Percentiles rank a stretch among this genome's conserved stretches.
Evolutionary conservation across 73 alveolate species (phyloP).

Genomic region (Tetrahymena malaccensis): DNA sequence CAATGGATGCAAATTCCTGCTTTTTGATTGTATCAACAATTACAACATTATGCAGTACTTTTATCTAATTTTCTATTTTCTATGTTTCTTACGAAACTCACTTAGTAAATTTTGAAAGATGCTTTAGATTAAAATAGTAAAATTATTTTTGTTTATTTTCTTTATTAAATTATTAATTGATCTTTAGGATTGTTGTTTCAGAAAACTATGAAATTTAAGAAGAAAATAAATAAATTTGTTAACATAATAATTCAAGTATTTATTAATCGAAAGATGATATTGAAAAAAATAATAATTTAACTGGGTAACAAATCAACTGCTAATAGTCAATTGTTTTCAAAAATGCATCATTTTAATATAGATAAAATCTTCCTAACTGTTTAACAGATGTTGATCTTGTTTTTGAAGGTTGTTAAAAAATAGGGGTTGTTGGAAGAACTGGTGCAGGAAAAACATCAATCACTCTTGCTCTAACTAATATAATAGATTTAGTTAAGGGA

Average conservation of each 20-base stretch:
- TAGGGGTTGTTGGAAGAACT: slow-evolving; percentile 89
- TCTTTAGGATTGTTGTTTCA: not conserved
- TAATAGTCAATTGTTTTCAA: not conserved
- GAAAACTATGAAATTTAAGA: not conserved
- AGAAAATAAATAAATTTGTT: not conserved
- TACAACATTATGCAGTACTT: not conserved
- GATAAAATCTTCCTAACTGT: not conserved
- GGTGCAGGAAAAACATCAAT: slow-evolving; percentile 91
- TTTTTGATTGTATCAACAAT: not conserved
- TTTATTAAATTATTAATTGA: not conserved
- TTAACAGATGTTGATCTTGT: not conserved
- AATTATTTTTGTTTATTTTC: not conserved
- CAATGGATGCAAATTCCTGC: not conserved
- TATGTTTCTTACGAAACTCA: not conserved
- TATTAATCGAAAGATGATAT: not conserved
- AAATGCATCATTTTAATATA: not conserved
- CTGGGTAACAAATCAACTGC: not conserved
- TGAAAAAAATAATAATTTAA: not conserved
- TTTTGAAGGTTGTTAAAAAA: not conserved
- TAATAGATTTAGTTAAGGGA: slow-evolving; percentile 63
- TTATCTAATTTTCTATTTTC: not conserved
- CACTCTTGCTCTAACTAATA: slow-evolving; percentile 67
- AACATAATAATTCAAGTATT: not conserved
- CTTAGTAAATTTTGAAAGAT: not conserved
- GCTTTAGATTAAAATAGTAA: not conserved